Conservation (phyloP, 1,284 basidiomycete species). For the Trichosporon sp. region DNA sequence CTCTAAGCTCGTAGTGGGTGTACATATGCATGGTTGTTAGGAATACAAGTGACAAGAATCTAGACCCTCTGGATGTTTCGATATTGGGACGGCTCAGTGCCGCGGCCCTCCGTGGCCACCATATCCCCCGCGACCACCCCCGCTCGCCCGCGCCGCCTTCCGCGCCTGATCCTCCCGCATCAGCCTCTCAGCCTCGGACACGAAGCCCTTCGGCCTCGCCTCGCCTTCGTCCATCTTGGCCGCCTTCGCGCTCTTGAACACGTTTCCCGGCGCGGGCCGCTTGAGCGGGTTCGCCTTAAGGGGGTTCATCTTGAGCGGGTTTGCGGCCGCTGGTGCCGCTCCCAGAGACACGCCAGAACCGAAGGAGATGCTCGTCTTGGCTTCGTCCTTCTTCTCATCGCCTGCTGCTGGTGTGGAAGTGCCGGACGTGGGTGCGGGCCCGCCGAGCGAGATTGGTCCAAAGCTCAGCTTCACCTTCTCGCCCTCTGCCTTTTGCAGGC, state of each 20-base stretch:
- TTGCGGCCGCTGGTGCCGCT: not conserved
- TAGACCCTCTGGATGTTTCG: no score
- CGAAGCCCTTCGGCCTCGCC: constrained; percentile 59
- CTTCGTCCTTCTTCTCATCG: constrained; percentile 18
- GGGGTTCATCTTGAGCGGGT: constrained; percentile 38
- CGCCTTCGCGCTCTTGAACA: constrained; percentile 63
- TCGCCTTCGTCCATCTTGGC: constrained; percentile 57
- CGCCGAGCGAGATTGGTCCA: constrained; percentile 41
- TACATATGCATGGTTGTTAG: no score
- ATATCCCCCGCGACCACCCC: not conserved
- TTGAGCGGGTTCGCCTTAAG: constrained; percentile 51
- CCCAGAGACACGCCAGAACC: constrained; percentile 19
- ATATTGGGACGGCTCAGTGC: not conserved
- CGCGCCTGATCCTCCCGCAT: constrained; percentile 85
- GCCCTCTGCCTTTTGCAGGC: constrained; percentile 69
- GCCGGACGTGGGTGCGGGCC: not conserved
- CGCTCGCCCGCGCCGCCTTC: constrained; percentile 57
- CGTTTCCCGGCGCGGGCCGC: constrained; percentile 62
- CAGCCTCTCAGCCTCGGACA: constrained; percentile 80
- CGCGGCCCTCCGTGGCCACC: constrained; percentile 6
- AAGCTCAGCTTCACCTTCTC: constrained; percentile 56
- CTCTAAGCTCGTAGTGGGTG: not conserved
- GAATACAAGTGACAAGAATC: no score
- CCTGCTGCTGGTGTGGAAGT: constrained; percentile 25
- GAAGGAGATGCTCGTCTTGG: constrained; percentile 26